Evolutionary conservation across 345 rosid species (phyloP).

Genomic region (Populus deltoides): DNA sequence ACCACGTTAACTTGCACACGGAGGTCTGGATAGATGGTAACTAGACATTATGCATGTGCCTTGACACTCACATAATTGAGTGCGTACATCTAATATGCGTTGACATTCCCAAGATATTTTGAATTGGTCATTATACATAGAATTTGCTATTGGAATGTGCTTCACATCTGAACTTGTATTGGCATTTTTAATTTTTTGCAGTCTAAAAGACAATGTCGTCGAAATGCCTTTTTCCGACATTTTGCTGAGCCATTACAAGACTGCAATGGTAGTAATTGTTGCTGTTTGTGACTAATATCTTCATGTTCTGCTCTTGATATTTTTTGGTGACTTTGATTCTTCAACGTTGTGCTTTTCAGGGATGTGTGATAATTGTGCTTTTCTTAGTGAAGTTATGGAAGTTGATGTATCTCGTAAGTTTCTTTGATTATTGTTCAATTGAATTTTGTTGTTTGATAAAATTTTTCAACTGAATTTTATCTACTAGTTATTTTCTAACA

Average conservation of each 20-base stretch:
- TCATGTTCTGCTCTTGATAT: neutral
- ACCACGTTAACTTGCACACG: too few relatives aligned
- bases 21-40: too few relatives aligned
- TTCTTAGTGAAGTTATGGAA: constrained; percentile 61
- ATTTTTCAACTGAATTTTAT: neutral
- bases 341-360: constrained; percentile 41
- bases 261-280: constrained; percentile 65
- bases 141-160: neutral
- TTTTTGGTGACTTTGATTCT: neutral
- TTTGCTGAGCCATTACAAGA: constrained; percentile 87
- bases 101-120: neutral
- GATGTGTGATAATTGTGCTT: constrained; percentile 92
- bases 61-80: too few relatives aligned
- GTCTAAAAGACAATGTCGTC: constrained; percentile 82
- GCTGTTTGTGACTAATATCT: neutral
- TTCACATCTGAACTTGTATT: neutral
- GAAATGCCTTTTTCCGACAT: constrained; percentile 72
- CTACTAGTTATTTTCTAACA: neutral
- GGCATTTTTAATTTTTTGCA: constrained; percentile 28
- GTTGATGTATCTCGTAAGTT: constrained; percentile 72
- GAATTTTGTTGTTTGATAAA: too few relatives aligned
- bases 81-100: too few relatives aligned
- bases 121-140: neutral
- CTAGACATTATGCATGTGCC: too few relatives aligned
- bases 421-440: constrained; percentile 3